Evolutionary conservation across 148 eudicot species (phyloP), one percentile per base, ranked within the genome.

Genomic region (Nyssa sinensis): DNA sequence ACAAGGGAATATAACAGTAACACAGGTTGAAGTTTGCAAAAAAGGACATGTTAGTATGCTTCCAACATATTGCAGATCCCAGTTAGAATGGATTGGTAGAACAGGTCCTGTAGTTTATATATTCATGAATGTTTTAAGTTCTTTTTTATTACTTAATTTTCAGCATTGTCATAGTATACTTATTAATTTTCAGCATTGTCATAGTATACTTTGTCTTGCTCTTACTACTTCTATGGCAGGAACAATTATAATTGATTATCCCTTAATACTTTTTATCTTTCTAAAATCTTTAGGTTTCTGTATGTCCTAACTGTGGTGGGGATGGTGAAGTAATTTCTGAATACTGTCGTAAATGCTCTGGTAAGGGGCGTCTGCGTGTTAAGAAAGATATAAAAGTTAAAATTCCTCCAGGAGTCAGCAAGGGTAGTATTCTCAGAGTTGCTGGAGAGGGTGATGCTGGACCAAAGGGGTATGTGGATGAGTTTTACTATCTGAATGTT

Each of bases 371-470:
- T 51, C 71, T 95, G 72, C 91, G 96, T 69, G 94, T 89, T 47
- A 92, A 82, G 82, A 95, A 88, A 86, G 94, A 89, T 78, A 90
- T 95, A 72, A 95, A 92, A 88, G 91, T 95, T 75, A 92, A 92
- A 93, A 86, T 95, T 81, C 99, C 99, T 67, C 94, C 99, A 31
- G 99, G 99, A 76, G 99, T 95, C 63, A 84, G 88, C 87, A 90
- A 86, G 73, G 98, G 99, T 37, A 95, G 99, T 74, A 88, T 95
- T 76, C 96, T 92, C 47, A 90, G 97, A 78, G 99, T 95, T 66
- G 80, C 89, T 77, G 94, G 99, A 80, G 99, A 95, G 80, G 99
- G 99, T 79, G 99, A 95, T 85, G 99, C 99, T 58, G 99, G 93
- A 69, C 94, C 94, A 67, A 95, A 88, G 79, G 97, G 99, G 99